phyloP scores from a whole-genome alignment of 2,329 filamentous ascomycete genomes.

The Apiospora marii region DNA sequence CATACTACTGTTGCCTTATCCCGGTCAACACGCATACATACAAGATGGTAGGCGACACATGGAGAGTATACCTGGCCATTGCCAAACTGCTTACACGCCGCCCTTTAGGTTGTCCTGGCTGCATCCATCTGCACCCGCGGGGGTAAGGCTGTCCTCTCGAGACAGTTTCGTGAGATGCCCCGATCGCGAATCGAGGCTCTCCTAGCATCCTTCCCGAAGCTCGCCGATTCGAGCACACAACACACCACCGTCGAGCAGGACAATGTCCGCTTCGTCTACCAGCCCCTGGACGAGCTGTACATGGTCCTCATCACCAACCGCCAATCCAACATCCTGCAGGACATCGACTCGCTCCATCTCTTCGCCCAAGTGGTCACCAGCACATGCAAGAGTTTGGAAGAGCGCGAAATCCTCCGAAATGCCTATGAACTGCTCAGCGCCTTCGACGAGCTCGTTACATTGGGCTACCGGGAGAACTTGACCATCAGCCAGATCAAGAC shows the following conservation, averaged over 20 bases:
- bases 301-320: slow-evolving; percentile 99
- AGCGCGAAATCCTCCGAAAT: slow-evolving; percentile 93
- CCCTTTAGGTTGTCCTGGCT: slow-evolving; percentile 87
- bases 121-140: slow-evolving; percentile 98
- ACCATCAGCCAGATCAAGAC: slow-evolving; percentile 98
- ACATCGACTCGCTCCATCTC: slow-evolving; percentile 97
- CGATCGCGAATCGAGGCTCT: slow-evolving; percentile 95
- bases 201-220: slow-evolving; percentile 96
- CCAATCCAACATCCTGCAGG: slow-evolving; percentile 98
- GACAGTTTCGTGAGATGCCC: slow-evolving; percentile 97
- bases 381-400: slow-evolving; percentile 94
- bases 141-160: slow-evolving; percentile 96
- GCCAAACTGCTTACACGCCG: slow-evolving; percentile 30
- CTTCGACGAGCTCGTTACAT: slow-evolving; percentile 95
- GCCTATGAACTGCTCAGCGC: slow-evolving; percentile 95
- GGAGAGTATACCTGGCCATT: background rate
- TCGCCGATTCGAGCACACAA: slow-evolving; percentile 93
- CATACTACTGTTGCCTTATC: background rate
- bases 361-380: slow-evolving; percentile 97
- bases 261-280: slow-evolving; percentile 99
- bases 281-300: slow-evolving; percentile 98
- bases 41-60: slow-evolving; percentile 23
- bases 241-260: slow-evolving; percentile 99
- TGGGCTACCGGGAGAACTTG: slow-evolving; percentile 95
- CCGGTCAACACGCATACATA: background rate